phyloP scores from a whole-genome alignment of 2,329 filamentous ascomycete species.

The Grosmannia huntii region DNA sequence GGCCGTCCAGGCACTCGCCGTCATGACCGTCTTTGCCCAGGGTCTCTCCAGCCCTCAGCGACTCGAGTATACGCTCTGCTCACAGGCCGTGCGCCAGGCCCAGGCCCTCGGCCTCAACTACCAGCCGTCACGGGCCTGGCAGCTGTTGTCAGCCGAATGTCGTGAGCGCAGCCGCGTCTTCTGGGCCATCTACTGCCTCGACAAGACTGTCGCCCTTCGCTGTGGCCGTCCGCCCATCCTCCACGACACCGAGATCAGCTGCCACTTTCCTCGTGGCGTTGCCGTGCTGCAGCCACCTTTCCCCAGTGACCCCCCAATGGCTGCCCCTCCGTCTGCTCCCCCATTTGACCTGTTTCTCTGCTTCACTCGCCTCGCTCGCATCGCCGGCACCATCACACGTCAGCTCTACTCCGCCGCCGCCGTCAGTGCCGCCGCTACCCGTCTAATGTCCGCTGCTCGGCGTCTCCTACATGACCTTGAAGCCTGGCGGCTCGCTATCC shows the following conservation, averaged over 20 bases:
- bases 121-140: conserved; percentile 1
- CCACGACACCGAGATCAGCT: conserved; percentile 1
- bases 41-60: conserved; percentile 5
- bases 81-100: conserved; percentile 3
- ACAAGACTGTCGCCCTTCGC: conserved; percentile 5
- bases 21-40: conserved; percentile 4
- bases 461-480: not conserved
- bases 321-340: not conserved
- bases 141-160: not conserved
- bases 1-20: conserved; percentile 5
- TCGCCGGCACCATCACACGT: conserved; percentile 1
- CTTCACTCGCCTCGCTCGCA: conserved; percentile 1
- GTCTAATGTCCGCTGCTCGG: not conserved
- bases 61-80: conserved; percentile 7
- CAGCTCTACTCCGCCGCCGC: conserved; percentile 1
- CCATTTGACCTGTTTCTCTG: conserved; percentile 3
- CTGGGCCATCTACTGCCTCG: conserved; percentile 4
- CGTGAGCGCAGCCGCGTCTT: conserved; percentile 6
- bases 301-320: too few relatives aligned
- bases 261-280: conserved; percentile 1
- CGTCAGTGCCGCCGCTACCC: not conserved
- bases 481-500: not conserved
- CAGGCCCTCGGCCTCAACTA: conserved; percentile 4
- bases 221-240: conserved; percentile 2
- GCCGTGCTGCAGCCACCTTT: not conserved